A percentile compares a stretch with the other conserved stretches of the same genome.
Conservation (phyloP, 345 rosid genomes). For the Pseudoturritis turrita region DNA sequence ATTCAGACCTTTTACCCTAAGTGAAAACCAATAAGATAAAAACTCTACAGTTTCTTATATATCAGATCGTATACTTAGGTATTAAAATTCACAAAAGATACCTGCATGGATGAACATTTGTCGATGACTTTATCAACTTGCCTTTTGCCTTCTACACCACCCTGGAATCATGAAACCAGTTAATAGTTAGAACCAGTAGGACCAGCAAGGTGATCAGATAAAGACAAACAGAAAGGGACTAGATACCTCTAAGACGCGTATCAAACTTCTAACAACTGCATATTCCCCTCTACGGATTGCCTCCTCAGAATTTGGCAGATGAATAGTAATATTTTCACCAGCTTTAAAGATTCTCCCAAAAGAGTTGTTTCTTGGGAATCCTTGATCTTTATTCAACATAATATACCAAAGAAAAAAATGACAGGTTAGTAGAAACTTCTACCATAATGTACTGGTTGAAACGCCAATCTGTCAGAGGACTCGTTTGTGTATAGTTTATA, state of each 20-base stretch:
- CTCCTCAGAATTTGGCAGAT: conserved; percentile 80
- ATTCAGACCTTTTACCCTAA: conserved; percentile 18
- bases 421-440: conserved; percentile 8
- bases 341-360: conserved; percentile 70
- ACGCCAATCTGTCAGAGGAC: background rate
- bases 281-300: conserved; percentile 95
- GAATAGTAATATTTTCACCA: conserved; percentile 55
- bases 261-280: conserved; percentile 86
- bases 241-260: conserved; percentile 88
- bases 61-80: background rate
- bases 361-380: conserved; percentile 78
- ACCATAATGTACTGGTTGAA: background rate
- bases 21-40: conserved; percentile 6
- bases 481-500: background rate
- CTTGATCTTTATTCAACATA: conserved; percentile 35
- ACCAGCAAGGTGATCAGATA: conserved; percentile 17
- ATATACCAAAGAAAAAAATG: background rate
- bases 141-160: conserved; percentile 97
- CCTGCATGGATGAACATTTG: conserved; percentile 99
- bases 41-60: background rate
- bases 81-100: conserved; percentile 27
- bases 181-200: conserved; percentile 24
- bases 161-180: conserved; percentile 44
- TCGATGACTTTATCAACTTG: conserved; percentile 98
- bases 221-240: conserved; percentile 2